phyloP scores from a whole-genome alignment of 768 basidiomycete genomes.

The Collybiopsis confluens region DNA sequence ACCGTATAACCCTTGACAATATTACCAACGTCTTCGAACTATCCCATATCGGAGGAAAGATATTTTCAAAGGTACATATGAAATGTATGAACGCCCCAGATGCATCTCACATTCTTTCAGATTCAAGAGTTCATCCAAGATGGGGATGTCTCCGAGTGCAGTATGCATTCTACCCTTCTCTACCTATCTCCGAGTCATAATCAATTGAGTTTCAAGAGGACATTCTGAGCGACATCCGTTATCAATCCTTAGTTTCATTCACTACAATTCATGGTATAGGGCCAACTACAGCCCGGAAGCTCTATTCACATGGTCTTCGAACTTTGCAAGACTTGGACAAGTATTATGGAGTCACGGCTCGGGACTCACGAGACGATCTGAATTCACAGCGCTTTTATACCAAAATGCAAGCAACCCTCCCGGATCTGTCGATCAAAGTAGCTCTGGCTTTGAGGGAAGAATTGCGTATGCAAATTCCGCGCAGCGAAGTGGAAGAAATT shows the following conservation, averaged over 20 bases:
- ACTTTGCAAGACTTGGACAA: conserved; percentile 65
- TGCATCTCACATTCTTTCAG: conserved; percentile 27
- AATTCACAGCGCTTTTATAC: conserved; percentile 6
- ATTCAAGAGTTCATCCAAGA: conserved; percentile 57
- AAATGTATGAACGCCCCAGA: neutral
- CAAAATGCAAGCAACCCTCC: conserved; percentile 15
- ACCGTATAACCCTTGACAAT: conserved; percentile 31
- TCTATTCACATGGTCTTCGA: conserved; percentile 64
- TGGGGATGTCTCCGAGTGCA: conserved; percentile 57
- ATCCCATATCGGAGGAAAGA: conserved; percentile 49
- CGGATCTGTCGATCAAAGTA: conserved; percentile 44
- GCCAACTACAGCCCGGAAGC: conserved; percentile 56
- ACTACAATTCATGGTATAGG: conserved; percentile 72
- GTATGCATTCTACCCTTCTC: conserved; percentile 26
- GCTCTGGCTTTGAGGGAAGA: conserved; percentile 59
- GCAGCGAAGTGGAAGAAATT: conserved; percentile 78
- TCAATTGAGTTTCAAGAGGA: conserved; percentile 33
- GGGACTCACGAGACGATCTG: conserved; percentile 11
- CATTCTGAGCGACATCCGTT: conserved; percentile 47
- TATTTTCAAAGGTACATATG: conserved; percentile 40
- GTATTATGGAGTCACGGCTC: conserved; percentile 48
- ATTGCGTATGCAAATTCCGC: conserved; percentile 52
- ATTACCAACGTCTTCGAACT: conserved; percentile 33
- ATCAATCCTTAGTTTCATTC: conserved; percentile 53
- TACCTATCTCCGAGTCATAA: neutral